phyloP scores from a whole-genome alignment of 768 basidiomycete species.

The Agaricus sinodeliciosus region DNA sequence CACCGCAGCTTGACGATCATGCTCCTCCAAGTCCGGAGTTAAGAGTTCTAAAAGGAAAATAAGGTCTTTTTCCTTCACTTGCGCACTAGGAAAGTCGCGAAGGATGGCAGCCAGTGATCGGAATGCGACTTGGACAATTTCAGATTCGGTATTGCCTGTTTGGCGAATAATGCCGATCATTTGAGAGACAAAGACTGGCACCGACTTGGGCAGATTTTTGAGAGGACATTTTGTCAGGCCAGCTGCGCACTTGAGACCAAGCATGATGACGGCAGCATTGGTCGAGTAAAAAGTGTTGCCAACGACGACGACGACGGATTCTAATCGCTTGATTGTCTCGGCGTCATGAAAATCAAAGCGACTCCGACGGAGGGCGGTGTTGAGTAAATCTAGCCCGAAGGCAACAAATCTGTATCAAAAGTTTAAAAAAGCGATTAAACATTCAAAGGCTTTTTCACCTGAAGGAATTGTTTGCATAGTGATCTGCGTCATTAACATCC shows the following conservation, averaged over 20 bases:
- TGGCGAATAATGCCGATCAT: slow-evolving; percentile 78
- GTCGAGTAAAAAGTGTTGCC: slow-evolving; percentile 91
- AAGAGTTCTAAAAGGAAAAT: slow-evolving; percentile 82
- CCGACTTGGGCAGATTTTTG: slow-evolving; percentile 61
- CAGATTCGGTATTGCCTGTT: slow-evolving; percentile 82
- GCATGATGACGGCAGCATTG: slow-evolving; percentile 63
- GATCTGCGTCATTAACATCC: slow-evolving; percentile 47
- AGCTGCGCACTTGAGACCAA: slow-evolving; percentile 75
- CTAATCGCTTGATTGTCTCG: slow-evolving; percentile 73
- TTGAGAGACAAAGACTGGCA: slow-evolving; percentile 80
- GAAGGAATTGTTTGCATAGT: slow-evolving; percentile 84
- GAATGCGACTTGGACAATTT: slow-evolving; percentile 82
- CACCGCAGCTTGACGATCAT: slow-evolving; percentile 74
- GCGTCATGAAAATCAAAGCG: slow-evolving; percentile 80
- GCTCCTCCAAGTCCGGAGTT: slow-evolving; percentile 86
- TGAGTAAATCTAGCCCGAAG: slow-evolving; percentile 89
- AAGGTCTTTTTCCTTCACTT: slow-evolving; percentile 86
- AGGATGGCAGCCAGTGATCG: slow-evolving; percentile 81
- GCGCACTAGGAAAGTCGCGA: slow-evolving; percentile 79
- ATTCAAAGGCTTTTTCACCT: slow-evolving; percentile 40
- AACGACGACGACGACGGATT: slow-evolving; percentile 79
- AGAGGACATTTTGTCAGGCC: slow-evolving; percentile 82
- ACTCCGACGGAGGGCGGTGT: slow-evolving; percentile 78
- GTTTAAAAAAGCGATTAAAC: slow-evolving; percentile 1
- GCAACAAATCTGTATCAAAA: slow-evolving; percentile 60